Conservation (phyloP, 2,329 filamentous ascomycete genomes). For the Aspergillus terreus region DNA sequence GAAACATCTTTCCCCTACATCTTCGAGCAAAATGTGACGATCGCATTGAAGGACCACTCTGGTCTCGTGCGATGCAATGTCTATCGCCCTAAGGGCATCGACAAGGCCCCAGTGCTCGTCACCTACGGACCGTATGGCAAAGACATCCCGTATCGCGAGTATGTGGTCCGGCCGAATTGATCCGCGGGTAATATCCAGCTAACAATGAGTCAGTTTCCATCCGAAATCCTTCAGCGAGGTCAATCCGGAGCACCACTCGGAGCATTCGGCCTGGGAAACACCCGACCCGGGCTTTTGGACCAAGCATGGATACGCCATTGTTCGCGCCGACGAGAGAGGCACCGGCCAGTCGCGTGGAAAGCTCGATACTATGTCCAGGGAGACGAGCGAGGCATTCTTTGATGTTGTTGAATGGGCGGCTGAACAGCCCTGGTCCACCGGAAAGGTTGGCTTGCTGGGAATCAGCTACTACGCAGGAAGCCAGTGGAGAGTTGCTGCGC, state of each 20-base stretch:
- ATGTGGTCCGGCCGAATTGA: slow-evolving; percentile 22
- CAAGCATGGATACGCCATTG: slow-evolving; percentile 51
- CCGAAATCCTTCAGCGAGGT: slow-evolving; percentile 51
- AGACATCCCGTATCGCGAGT: slow-evolving; percentile 59
- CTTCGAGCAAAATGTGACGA: slow-evolving; percentile 48
- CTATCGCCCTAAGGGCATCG: slow-evolving; percentile 44
- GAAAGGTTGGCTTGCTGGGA: slow-evolving; percentile 50
- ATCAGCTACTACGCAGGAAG: slow-evolving; percentile 53
- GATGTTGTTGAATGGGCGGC: slow-evolving; percentile 53
- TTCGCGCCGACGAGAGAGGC: slow-evolving; percentile 54
- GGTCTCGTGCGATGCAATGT: slow-evolving; percentile 50
- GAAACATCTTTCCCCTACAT: slow-evolving; percentile 43
- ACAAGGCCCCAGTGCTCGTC: slow-evolving; percentile 56
- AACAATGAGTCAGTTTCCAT: slow-evolving; percentile 41
- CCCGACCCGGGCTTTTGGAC: slow-evolving; percentile 59
- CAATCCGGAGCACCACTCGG: slow-evolving; percentile 51
- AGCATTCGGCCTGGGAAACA: slow-evolving; percentile 58
- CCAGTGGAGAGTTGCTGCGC: slow-evolving; percentile 54
- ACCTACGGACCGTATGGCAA: slow-evolving; percentile 74
- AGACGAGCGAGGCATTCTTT: slow-evolving; percentile 50
- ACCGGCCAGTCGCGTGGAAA: slow-evolving; percentile 51
- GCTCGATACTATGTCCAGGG: slow-evolving; percentile 52
- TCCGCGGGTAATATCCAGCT: not conserved
- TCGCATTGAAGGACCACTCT: slow-evolving; percentile 37
- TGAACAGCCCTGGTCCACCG: slow-evolving; percentile 48